Evolutionary conservation across 2,329 filamentous ascomycete species (phyloP), one percentile per base, ranked within the genome.

Genomic region (Parafenestella ontariensis): DNA sequence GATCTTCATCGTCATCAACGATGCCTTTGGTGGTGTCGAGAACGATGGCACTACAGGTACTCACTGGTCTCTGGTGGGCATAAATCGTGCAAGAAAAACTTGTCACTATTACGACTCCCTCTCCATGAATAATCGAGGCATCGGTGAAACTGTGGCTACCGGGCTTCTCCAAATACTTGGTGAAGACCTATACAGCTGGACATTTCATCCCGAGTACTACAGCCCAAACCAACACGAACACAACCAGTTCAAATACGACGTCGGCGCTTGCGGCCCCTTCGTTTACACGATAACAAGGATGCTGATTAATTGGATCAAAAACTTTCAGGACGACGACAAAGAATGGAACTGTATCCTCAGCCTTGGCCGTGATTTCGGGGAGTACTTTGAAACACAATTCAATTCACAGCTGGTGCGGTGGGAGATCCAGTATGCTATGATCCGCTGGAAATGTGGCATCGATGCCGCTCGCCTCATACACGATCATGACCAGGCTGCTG

Each of bases 1-100:
- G 58, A 71, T 72, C 13, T 64, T 72, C 39, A 26, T 72, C 11
- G 54, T 64, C 8, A 41, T 68, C 44, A 71, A 70, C 49, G 59
- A 71, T 49, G 69, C 54, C 5, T 55, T 62, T 18, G 49, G 36
- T 8, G 47, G 28, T 0, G 15, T 45, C 6, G 44, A 33, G 2
- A 52, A 33, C 17, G 37, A 51, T 11, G 46, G 40, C 5, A 36
- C 24, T 9, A 31, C 39, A 10, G 61, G 59, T 5, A 21, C 28
- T 3, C 69, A 72, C 41, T 72, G 68, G 68, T 58, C 63, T 0
- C 52, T 72, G 11, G 29, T 68, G 2, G 51, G 42, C 9, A 17
- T 70, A 17, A 54, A 71, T 40, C 49, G 55, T 5, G 17, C 48
- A 1, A 34, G 49, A 11, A 42, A 37, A 7, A 11, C 0, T 3